Evolutionary conservation across 208 protist genomes (phyloP).

Genomic region (Trypanosoma scelopori): DNA sequence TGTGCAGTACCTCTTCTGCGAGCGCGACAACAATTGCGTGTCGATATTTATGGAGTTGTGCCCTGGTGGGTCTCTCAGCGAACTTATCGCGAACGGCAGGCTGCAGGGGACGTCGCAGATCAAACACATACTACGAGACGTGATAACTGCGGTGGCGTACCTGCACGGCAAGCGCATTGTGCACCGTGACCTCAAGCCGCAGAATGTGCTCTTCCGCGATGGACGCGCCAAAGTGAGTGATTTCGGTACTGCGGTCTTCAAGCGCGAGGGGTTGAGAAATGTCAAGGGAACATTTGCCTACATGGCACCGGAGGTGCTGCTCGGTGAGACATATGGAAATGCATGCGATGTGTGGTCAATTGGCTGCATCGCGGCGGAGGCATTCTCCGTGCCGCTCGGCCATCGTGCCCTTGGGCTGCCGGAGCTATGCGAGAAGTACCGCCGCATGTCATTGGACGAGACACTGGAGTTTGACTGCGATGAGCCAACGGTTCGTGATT

Average conservation of each 20-base stretch:
- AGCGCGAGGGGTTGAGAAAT: slow-evolving; percentile 42
- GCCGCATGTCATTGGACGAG: slow-evolving; percentile 42
- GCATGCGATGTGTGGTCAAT: slow-evolving; percentile 95
- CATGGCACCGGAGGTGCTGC: slow-evolving; percentile 91
- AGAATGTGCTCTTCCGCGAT: slow-evolving; percentile 81
- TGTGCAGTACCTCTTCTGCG: slow-evolving; percentile 80
- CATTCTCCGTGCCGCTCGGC: slow-evolving; percentile 54
- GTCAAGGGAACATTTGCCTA: slow-evolving; percentile 85
- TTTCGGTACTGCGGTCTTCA: slow-evolving; percentile 79
- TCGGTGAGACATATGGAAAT: slow-evolving; percentile 87
- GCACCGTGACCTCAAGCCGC: slow-evolving; percentile 85
- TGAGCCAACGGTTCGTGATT: slow-evolving; percentile 45
- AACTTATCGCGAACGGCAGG: slow-evolving; percentile 50
- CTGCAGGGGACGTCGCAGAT: slow-evolving; percentile 43
- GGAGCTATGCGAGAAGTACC: slow-evolving; percentile 75
- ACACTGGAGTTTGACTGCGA: slow-evolving; percentile 59
- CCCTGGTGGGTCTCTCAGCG: slow-evolving; percentile 64
- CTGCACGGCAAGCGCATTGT: slow-evolving; percentile 78
- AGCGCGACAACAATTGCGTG: slow-evolving; percentile 76
- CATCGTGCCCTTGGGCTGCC: slow-evolving; percentile 56
- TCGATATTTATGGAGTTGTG: slow-evolving; percentile 92
- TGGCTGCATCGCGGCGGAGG: slow-evolving; percentile 93
- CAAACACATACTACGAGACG: slow-evolving; percentile 60
- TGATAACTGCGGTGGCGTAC: slow-evolving; percentile 71
- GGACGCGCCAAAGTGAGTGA: slow-evolving; percentile 72